Conservation (phyloP, 176 grass and related monocot species). For the Oryza nivara region DNA sequence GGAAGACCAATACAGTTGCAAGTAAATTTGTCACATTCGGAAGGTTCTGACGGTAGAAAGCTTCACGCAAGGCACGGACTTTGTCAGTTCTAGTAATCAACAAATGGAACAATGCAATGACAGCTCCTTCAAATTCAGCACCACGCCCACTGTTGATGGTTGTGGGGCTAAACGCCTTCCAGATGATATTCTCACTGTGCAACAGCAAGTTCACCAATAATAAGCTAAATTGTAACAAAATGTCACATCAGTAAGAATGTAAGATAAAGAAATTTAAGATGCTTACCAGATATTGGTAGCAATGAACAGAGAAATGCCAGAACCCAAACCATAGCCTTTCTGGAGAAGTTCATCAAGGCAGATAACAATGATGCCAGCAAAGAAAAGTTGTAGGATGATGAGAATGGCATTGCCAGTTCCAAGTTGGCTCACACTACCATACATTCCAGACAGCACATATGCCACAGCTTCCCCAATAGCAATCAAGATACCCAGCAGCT, state of each 20-base stretch:
- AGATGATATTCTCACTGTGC: conserved; percentile 91
- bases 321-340: conserved; percentile 96
- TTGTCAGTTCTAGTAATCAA: conserved; percentile 88
- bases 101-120: conserved; percentile 93
- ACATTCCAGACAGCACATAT: conserved; percentile 97
- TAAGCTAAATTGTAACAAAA: conserved; percentile 12
- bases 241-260: background rate
- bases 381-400: conserved; percentile 97
- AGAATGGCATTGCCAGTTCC: conserved; percentile 96
- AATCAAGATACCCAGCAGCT: conserved; percentile 91
- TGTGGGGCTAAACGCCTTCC: conserved; percentile 98
- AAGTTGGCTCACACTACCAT: conserved; percentile 90
- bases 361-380: conserved; percentile 97
- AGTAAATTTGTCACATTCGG: conserved; percentile 94
- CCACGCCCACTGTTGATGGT: conserved; percentile 91
- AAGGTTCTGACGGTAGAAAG: conserved; percentile 92
- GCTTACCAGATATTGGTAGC: conserved; percentile 94
- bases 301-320: conserved; percentile 94
- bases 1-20: conserved; percentile 91
- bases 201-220: background rate
- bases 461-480: conserved; percentile 87
- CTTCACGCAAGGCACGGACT: conserved; percentile 79
- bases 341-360: conserved; percentile 94
- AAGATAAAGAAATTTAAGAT: background rate
- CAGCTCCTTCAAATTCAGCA: conserved; percentile 97